Base-by-base conservation (phyloP, 2,329 filamentous ascomycete genomes). In the Hypoxylon sp. region DNA sequence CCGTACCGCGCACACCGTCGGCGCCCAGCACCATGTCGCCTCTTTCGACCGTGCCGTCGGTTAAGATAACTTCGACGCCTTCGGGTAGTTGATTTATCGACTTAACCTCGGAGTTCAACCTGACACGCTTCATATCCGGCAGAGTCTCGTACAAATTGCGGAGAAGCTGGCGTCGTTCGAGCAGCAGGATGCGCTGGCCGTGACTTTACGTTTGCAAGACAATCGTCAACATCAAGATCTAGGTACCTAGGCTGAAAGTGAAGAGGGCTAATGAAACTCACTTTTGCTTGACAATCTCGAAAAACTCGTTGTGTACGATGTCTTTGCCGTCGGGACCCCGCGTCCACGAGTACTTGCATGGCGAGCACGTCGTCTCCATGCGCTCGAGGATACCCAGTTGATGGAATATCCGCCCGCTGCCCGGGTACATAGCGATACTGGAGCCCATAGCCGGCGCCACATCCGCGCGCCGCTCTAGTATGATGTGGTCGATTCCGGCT, bases 401-500 rank as follows among this genome's bases (percentile, higher is more conserved):
- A 52, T 83, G 81, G 2, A 84, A 70, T 13, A 84, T 80, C 3
- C 80, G 74, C 3, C 69, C 56, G 1, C 79, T 79, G 55, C 82
- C 74, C 0, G 82, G 76, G 0, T 75, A 56, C 2, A 83, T 67
- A 1, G 72, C 80, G 39, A 85, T 79, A n/a, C 77, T 78, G 1
- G 81, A 81, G 1, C 83, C 83, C 2, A 79, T 73, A 50, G 80
- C 74, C 1, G 82, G 80, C 5, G 78, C 76, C 39, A 83, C 74
- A 0, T 75, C 69, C 0, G 66, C 55, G 32, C 79, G 73, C 10
- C 72, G 73, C 71, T 85, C 83, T 1, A 85, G 76, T 3, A 85
- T 68, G n/a, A 82, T 60, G 69, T 80, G 83, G 65, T 83, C 79
- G 62, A 86, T 81, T 13, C 69, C 73, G n/a, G 78, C 76, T 32